Evolutionary conservation across 805 yeast genomes (phyloP).

Genomic region (Ogataea angusta): DNA sequence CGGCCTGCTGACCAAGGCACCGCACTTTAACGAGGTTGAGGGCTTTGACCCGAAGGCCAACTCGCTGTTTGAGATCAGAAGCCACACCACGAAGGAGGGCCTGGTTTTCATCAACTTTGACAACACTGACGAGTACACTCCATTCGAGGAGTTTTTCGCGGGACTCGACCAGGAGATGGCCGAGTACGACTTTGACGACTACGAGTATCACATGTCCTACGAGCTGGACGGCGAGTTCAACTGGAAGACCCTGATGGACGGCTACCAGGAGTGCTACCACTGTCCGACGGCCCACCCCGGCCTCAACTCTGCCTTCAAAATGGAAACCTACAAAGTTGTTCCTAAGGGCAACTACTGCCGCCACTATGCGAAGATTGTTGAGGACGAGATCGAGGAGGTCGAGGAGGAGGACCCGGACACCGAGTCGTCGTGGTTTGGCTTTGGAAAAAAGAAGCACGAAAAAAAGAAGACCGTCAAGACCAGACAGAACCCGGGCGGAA

Average conservation of each 20-base stretch:
- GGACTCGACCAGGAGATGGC: constrained; percentile 51
- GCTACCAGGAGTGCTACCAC: constrained; percentile 66
- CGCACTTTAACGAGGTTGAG: constrained; percentile 56
- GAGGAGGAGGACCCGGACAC: constrained; percentile 34
- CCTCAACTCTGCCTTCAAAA: constrained; percentile 50
- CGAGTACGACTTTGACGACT: constrained; percentile 58
- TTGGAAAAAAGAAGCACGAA: constrained; percentile 36
- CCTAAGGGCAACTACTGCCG: constrained; percentile 59
- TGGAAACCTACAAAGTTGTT: constrained; percentile 64
- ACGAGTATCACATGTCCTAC: constrained; percentile 62
- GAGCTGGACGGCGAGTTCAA: constrained; percentile 62
- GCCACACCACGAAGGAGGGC: constrained; percentile 55
- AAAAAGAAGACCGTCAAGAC: constrained; percentile 23
- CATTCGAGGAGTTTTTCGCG: constrained; percentile 50
- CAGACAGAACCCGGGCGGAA: constrained; percentile 56
- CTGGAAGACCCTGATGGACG: constrained; percentile 68
- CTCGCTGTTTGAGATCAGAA: constrained; percentile 51
- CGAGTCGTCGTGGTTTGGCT: constrained; percentile 52
- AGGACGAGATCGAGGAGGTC: constrained; percentile 31
- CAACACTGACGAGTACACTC: constrained; percentile 38
- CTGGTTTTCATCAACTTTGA: constrained; percentile 56
- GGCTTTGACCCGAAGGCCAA: constrained; percentile 56
- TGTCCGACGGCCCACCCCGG: constrained; percentile 71
- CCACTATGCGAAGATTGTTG: constrained; percentile 55
- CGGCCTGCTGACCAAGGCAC: constrained; percentile 57